Percentiles rank a stretch among this genome's conserved stretches.
These are phyloP conservation scores for Colletotrichum tabaci DNA, from an alignment of 2,329 filamentous ascomycete genomes.

Conservation along the genomic window DNA sequence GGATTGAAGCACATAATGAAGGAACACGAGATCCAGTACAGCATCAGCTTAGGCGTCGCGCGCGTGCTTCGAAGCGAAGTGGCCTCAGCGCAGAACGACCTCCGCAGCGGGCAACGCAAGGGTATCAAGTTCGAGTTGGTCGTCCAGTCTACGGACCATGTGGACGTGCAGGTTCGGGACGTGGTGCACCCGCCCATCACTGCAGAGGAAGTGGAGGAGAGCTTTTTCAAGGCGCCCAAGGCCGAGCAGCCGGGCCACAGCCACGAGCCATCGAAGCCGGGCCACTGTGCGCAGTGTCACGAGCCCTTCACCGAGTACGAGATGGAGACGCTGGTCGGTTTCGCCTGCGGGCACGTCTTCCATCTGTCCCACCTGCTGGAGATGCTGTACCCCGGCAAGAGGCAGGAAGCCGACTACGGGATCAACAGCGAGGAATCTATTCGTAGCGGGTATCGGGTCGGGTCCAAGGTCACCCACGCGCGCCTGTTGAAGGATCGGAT, in stretches of 20 bases:
- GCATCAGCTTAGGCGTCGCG: slow-evolving; percentile 91
- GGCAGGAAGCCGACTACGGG: slow-evolving; percentile 63
- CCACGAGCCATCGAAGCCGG: slow-evolving; percentile 59
- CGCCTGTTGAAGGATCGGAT: slow-evolving; percentile 82
- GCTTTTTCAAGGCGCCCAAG: slow-evolving; percentile 24
- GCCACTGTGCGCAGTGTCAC: slow-evolving; percentile 72
- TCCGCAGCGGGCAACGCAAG: slow-evolving; percentile 84
- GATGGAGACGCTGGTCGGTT: slow-evolving; percentile 81
- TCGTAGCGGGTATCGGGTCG: slow-evolving; percentile 75
- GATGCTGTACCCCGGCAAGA: slow-evolving; percentile 61
- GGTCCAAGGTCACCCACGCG: slow-evolving; percentile 90
- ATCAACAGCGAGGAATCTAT: slow-evolving; percentile 59
- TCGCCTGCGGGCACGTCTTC: slow-evolving; percentile 86
- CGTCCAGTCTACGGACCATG: slow-evolving; percentile 58
- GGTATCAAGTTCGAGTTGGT: slow-evolving; percentile 91
- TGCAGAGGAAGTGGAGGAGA: slow-evolving; percentile 42
- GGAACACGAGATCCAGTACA: slow-evolving; percentile 95
- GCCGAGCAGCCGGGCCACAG: slow-evolving; percentile 51
- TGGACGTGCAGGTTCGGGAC: slow-evolving; percentile 61
- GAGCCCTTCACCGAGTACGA: slow-evolving; percentile 73
- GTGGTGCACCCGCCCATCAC: slow-evolving; percentile 45
- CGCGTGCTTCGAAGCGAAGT: slow-evolving; percentile 91
- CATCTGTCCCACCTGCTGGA: slow-evolving; percentile 81
- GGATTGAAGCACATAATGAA: slow-evolving; percentile 92
- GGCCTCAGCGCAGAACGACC: slow-evolving; percentile 82